phyloP scores from a whole-genome alignment of 805 yeast genomes.

The Wickerhamomyces xylosicus region DNA sequence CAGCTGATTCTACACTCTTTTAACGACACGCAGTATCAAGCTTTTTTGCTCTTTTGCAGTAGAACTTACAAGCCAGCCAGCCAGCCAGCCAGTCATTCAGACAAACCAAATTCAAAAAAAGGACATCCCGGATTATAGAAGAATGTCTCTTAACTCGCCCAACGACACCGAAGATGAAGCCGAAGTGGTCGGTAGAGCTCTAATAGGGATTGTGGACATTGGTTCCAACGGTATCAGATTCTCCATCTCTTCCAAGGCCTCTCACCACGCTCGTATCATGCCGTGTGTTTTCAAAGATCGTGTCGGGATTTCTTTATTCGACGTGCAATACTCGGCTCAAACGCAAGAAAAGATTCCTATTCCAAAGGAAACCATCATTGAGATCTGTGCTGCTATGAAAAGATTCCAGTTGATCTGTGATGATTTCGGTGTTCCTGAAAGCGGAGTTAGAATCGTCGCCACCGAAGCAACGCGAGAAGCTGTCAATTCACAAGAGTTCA shows the following conservation, averaged over 20 bases:
- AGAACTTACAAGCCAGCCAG: no score
- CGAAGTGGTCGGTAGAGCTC: conserved; percentile 44
- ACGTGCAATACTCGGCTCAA: conserved; percentile 38
- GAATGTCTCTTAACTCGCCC: conserved; percentile 9
- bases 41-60: no score
- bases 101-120: not conserved
- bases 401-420: conserved; percentile 62
- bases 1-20: no score
- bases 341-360: conserved; percentile 37
- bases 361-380: conserved; percentile 45
- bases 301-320: conserved; percentile 59
- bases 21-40: no score
- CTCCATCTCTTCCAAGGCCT: conserved; percentile 58
- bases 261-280: conserved; percentile 64
- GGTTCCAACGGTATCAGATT: conserved; percentile 72
- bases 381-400: conserved; percentile 51
- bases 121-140: not conserved
- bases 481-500: conserved; percentile 48
- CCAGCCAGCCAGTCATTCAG: no score
- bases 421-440: conserved; percentile 60
- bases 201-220: conserved; percentile 62
- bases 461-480: conserved; percentile 72
- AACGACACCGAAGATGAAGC: conserved; percentile 33
- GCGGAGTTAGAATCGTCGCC: conserved; percentile 56
- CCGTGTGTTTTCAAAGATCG: conserved; percentile 73